Percentiles rank a stretch among this genome's conserved stretches.
phyloP scores from a whole-genome alignment of 2,329 filamentous ascomycete species.

The Saccharata proteae region DNA sequence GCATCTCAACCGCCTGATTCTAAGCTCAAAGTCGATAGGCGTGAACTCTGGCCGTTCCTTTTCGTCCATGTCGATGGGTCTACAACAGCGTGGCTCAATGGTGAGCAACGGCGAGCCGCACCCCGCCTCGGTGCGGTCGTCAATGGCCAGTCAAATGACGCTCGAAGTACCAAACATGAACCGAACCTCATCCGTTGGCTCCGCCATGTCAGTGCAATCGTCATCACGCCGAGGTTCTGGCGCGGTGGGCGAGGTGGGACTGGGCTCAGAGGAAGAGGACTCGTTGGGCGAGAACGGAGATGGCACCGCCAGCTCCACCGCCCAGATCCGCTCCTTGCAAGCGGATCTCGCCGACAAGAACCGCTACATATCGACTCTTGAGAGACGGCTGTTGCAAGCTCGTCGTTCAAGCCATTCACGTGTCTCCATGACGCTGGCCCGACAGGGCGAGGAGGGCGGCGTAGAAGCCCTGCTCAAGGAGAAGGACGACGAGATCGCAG shows the following conservation, averaged over 20 bases:
- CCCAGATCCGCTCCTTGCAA: conserved; percentile 87
- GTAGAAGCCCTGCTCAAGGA: conserved; percentile 63
- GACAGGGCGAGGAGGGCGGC: conserved; percentile 66
- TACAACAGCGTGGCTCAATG: conserved; percentile 21
- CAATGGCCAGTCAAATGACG: conserved; percentile 24
- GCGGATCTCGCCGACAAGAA: conserved; percentile 96
- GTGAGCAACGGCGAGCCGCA: conserved; percentile 27
- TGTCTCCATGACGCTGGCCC: conserved; percentile 60
- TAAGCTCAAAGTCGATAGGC: conserved; percentile 90
- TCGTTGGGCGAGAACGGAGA: conserved; percentile 74
- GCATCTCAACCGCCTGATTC: conserved; percentile 85
- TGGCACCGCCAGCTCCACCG: conserved; percentile 65
- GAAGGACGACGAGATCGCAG: conserved; percentile 85
- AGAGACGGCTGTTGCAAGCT: conserved; percentile 84
- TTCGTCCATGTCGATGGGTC: conserved; percentile 26
- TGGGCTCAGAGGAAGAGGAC: conserved; percentile 27
- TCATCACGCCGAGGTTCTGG: conserved; percentile 14
- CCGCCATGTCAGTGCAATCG: conserved; percentile 14
- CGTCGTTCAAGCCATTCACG: conserved; percentile 81
- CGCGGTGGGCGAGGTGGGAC: conserved; percentile 11
- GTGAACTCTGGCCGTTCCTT: conserved; percentile 53
- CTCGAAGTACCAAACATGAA: conserved; percentile 26
- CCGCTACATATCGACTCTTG: conserved; percentile 85
- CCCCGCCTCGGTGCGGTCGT: conserved; percentile 39
- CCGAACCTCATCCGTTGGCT: conserved; percentile 12